A percentile compares a stretch with the other conserved stretches of the same genome.
Evolutionary conservation across 2,329 filamentous ascomycete genomes (phyloP).

Genomic region (Penicillium sp.): DNA sequence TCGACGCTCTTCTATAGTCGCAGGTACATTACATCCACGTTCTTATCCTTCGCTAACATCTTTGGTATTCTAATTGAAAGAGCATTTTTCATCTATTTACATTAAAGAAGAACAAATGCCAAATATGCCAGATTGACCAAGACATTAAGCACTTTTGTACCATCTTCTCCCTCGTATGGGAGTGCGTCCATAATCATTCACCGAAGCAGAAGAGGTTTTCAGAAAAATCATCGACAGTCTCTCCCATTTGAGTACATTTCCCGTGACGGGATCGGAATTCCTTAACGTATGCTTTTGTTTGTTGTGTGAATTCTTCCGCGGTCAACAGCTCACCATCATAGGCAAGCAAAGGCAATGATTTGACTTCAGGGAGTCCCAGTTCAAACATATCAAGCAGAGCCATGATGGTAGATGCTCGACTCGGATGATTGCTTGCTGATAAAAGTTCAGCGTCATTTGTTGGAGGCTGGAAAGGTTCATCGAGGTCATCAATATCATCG

Average conservation of each 20-base stretch:
- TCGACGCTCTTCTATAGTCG: slow-evolving; percentile 6
- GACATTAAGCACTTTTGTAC: too few species aligned
- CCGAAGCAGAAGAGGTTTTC: slow-evolving; percentile 70
- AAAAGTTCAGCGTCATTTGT: slow-evolving; percentile 14
- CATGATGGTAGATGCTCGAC: slow-evolving; percentile 48
- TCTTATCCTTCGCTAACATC: too few species aligned
- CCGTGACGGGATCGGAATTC: slow-evolving; percentile 65
- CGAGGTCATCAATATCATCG: slow-evolving; percentile 21
- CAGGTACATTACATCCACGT: too few species aligned
- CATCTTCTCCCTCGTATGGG: too few species aligned
- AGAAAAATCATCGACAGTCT: slow-evolving; percentile 37
- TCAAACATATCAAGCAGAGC: slow-evolving; percentile 48
- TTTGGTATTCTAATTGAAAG: too few species aligned
- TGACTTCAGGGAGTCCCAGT: slow-evolving; percentile 49
- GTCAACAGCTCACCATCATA: slow-evolving; percentile 56
- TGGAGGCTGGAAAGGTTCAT: slow-evolving; percentile 17
- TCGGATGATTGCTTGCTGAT: slow-evolving; percentile 27
- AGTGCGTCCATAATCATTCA: too few species aligned
- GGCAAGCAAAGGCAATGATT: slow-evolving; percentile 57
- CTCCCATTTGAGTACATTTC: slow-evolving; percentile 54
- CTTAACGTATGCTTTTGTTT: slow-evolving; percentile 53
- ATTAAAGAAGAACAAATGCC: too few species aligned
- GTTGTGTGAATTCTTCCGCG: slow-evolving; percentile 40
- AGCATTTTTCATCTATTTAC: too few species aligned
- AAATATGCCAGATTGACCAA: too few species aligned